Evolutionary conservation across 2,329 filamentous ascomycete species (phyloP).

Genomic region (Fusarium sp.): DNA sequence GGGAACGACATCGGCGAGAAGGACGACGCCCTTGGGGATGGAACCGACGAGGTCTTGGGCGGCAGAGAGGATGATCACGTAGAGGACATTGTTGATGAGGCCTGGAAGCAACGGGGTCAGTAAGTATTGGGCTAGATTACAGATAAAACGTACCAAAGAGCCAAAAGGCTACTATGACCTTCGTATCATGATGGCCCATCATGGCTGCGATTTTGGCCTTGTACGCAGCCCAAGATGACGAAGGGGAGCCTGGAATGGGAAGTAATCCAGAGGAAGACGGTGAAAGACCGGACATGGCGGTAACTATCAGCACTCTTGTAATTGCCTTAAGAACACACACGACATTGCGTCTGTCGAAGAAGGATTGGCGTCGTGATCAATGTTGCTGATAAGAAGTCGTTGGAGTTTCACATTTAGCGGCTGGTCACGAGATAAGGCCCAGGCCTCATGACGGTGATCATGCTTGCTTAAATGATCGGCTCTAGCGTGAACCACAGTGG

Average conservation of each 20-base stretch:
- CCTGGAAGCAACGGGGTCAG: constrained; percentile 48
- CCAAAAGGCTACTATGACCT: constrained; percentile 89
- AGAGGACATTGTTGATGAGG: constrained; percentile 94
- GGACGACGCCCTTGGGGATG: constrained; percentile 90
- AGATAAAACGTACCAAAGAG: constrained; percentile 78
- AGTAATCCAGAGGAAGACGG: constrained; percentile 62
- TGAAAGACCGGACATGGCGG: constrained; percentile 54
- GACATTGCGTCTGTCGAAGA: constrained; percentile 22
- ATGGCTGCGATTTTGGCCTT: constrained; percentile 72
- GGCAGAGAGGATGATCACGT: constrained; percentile 95
- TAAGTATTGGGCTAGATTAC: not conserved
- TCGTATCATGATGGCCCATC: constrained; percentile 76
- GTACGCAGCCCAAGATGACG: constrained; percentile 81
- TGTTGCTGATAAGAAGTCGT: constrained; percentile 23
- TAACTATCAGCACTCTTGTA: constrained; percentile 1
- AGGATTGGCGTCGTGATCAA: not conserved
- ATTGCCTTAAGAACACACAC: not conserved
- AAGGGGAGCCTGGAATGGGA: constrained; percentile 69
- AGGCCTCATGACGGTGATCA: constrained; percentile 46
- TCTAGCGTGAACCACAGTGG: constrained; percentile 26
- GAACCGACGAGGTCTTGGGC: constrained; percentile 95
- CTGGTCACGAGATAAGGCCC: constrained; percentile 35
- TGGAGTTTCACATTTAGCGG: constrained; percentile 14
- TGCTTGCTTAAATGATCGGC: constrained; percentile 18
- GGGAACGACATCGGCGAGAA: constrained; percentile 92